Evolutionary conservation across 768 basidiomycete species (phyloP).

Genomic region (Mrakia blollopis): DNA sequence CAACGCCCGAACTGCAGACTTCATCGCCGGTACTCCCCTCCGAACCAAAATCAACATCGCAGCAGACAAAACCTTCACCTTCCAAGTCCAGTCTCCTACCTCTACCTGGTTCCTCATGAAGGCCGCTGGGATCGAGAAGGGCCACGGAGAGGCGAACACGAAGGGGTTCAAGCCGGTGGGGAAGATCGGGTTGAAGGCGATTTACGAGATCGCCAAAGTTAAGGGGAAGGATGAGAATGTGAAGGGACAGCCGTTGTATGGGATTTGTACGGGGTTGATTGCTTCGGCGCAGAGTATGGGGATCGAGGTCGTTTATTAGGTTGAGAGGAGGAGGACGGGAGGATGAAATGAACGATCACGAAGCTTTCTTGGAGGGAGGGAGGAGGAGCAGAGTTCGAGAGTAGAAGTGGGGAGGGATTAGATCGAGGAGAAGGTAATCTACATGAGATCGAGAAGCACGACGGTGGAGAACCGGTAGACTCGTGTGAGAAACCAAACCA

Average conservation of each 20-base stretch:
- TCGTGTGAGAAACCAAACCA: too few species aligned
- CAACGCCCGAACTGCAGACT: slow-evolving; percentile 90
- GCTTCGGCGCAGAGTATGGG: slow-evolving; percentile 86
- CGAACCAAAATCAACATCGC: slow-evolving; percentile 91
- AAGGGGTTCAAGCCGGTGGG: slow-evolving; percentile 53
- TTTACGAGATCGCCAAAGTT: slow-evolving; percentile 98
- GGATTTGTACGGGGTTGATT: slow-evolving; percentile 78
- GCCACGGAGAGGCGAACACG: slow-evolving; percentile 73
- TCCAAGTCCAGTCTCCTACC: slow-evolving; percentile 78
- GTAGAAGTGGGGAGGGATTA: background rate
- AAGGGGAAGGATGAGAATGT: slow-evolving; percentile 86
- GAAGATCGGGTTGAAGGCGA: slow-evolving; percentile 88
- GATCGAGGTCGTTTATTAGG: slow-evolving; percentile 63
- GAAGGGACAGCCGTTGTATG: slow-evolving; percentile 78
- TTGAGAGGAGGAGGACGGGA: background rate
- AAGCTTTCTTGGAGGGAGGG: background rate
- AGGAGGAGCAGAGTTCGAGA: background rate
- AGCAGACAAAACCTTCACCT: slow-evolving; percentile 91
- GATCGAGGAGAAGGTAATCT: too few species aligned
- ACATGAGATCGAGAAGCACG: too few species aligned
- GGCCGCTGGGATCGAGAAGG: slow-evolving; percentile 83
- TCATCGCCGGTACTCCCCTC: slow-evolving; percentile 74
- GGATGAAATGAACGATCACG: background rate
- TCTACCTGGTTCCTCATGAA: slow-evolving; percentile 77
- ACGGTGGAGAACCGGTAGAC: too few species aligned